Evolutionary conservation across 306 rosid species (phyloP).

Genomic region (Bauhinia variegata): DNA sequence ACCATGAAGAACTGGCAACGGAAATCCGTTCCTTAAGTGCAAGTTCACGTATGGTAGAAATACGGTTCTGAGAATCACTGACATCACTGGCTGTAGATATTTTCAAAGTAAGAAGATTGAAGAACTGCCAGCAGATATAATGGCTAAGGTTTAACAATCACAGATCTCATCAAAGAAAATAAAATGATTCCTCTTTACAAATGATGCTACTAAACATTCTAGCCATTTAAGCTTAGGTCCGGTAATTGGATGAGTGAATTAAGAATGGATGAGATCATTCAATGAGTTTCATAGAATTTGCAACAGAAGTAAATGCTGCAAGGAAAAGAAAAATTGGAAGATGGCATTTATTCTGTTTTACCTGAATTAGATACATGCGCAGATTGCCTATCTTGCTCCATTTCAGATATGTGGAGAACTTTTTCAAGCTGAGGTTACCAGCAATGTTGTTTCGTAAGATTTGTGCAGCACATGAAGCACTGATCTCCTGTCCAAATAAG

Average conservation of each 20-base stretch:
- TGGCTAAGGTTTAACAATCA: slow-evolving; percentile 9
- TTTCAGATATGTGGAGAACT: slow-evolving; percentile 57
- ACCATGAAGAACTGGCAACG: slow-evolving; percentile 62
- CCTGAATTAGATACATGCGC: slow-evolving; percentile 68
- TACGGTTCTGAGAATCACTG: slow-evolving; percentile 51
- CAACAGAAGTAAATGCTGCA: not conserved
- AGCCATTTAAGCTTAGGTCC: too few relatives aligned
- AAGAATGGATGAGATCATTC: not conserved
- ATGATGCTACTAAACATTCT: not conserved
- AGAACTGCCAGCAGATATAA: not conserved
- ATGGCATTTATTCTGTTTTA: slow-evolving; percentile 30
- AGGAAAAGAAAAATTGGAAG: not conserved
- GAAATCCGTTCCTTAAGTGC: slow-evolving; percentile 56
- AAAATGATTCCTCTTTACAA: not conserved
- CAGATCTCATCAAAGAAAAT: slow-evolving; percentile 3
- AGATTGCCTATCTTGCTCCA: slow-evolving; percentile 89
- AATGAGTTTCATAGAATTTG: slow-evolving; percentile 4
- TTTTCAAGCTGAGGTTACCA: slow-evolving; percentile 56
- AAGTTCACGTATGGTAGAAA: slow-evolving; percentile 60
- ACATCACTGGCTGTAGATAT: slow-evolving; percentile 60
- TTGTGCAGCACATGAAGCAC: slow-evolving; percentile 60
- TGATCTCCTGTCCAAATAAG: slow-evolving; percentile 63
- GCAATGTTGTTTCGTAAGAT: slow-evolving; percentile 51
- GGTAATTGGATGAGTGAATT: too few relatives aligned
- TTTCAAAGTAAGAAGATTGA: slow-evolving; percentile 14